Conservation (phyloP, 2,329 filamentous ascomycete species). For the Scedosporium aurantiacum region DNA sequence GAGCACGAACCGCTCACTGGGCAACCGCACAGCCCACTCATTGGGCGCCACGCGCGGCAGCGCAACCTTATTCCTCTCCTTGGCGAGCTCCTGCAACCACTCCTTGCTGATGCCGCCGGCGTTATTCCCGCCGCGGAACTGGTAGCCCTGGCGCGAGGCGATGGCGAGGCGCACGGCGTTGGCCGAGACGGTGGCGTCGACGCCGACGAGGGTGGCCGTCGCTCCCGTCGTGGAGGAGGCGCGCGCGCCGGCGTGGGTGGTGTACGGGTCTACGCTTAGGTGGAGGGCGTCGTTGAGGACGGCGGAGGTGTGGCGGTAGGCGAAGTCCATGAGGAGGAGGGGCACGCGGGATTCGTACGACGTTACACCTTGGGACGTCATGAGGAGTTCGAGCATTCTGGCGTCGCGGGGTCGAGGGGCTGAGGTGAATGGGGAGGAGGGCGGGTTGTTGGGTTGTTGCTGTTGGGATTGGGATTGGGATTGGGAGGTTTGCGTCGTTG, state of each 20-base stretch:
- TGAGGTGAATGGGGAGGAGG: conserved; percentile 23
- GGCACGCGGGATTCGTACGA: conserved; percentile 75
- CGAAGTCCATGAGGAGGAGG: conserved; percentile 73
- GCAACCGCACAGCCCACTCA: conserved; percentile 57
- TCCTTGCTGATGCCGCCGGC: conserved; percentile 56
- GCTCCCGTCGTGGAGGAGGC: conserved; percentile 39
- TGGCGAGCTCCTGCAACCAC: conserved; percentile 64
- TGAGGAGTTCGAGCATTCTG: conserved; percentile 67
- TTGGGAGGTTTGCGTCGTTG: conserved; percentile 2
- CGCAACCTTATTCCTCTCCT: conserved; percentile 55
- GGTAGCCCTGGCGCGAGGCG: conserved; percentile 53
- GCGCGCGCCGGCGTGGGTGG: conserved; percentile 41
- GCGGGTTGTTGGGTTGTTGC: conserved; percentile 8
- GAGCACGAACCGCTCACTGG: conserved; percentile 57
- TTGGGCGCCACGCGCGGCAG: conserved; percentile 51
- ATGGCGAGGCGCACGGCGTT: conserved; percentile 66
- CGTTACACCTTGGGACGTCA: conserved; percentile 67
- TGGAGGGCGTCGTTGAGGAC: conserved; percentile 62
- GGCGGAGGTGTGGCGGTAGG: conserved; percentile 68
- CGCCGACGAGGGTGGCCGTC: conserved; percentile 31
- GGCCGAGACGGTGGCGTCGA: conserved; percentile 48
- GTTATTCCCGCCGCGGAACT: conserved; percentile 49
- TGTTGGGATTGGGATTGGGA: conserved; percentile 10
- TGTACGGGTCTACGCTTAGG: conserved; percentile 58
- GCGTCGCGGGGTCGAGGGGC: conserved; percentile 62